phyloP scores from a whole-genome alignment of 2,329 filamentous ascomycete genomes.

The Cladophialophora immunda region DNA sequence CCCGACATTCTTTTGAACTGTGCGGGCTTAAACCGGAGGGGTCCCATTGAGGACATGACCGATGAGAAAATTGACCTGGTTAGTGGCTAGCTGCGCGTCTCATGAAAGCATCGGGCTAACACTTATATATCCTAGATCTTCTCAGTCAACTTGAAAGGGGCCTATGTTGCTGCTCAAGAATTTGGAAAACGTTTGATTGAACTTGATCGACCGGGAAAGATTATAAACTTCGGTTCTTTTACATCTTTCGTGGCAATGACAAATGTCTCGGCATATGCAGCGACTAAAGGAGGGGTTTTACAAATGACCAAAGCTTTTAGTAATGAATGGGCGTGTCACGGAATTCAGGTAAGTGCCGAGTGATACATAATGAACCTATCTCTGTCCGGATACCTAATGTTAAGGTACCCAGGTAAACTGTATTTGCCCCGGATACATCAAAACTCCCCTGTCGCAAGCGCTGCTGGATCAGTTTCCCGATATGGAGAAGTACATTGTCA shows the following conservation, averaged over 20 bases:
- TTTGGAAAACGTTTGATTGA: conserved; percentile 78
- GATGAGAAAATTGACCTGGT: conserved; percentile 75
- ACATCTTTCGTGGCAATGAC: conserved; percentile 85
- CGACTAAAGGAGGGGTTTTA: conserved; percentile 82
- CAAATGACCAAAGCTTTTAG: conserved; percentile 84
- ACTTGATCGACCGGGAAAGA: conserved; percentile 45
- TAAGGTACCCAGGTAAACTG: conserved; percentile 15
- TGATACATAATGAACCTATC: conserved; percentile 4
- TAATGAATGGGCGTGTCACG: conserved; percentile 82
- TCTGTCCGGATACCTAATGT: background rate
- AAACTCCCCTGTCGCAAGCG: conserved; percentile 88
- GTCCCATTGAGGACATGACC: conserved; percentile 77
- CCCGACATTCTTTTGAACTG: conserved; percentile 85
- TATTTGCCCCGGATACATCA: conserved; percentile 72
- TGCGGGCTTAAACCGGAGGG: conserved; percentile 82
- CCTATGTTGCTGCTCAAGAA: conserved; percentile 80
- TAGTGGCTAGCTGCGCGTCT: background rate
- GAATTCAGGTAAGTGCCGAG: conserved; percentile 69
- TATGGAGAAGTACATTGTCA: conserved; percentile 75
- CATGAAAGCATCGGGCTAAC: background rate
- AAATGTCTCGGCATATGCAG: conserved; percentile 86
- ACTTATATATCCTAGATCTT: conserved; percentile 60
- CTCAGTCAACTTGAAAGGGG: conserved; percentile 83
- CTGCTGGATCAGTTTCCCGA: conserved; percentile 72
- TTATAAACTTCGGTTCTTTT: conserved; percentile 86